Evolutionary conservation across 228 moss, liverwort and hornwort genomes (phyloP).

Genomic region (Sphagnum magellanicum): DNA sequence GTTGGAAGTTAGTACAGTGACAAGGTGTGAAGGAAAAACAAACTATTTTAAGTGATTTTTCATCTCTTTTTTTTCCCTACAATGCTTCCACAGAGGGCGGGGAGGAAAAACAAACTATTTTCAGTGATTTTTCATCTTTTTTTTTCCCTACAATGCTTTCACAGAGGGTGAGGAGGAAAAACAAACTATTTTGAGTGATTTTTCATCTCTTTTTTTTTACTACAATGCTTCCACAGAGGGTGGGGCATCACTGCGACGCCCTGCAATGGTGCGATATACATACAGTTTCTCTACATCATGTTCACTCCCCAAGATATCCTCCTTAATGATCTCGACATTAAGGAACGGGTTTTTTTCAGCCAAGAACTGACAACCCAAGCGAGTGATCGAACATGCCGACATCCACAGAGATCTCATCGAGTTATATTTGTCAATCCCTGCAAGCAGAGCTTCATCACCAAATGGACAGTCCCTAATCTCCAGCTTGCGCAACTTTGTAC

Average conservation of each 20-base stretch:
- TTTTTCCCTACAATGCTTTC: conserved; percentile 47
- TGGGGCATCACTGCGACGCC: conserved; percentile 70
- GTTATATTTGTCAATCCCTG: conserved; percentile 70
- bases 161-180: conserved; percentile 46
- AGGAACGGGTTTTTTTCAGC: conserved; percentile 53
- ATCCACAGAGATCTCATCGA: conserved; percentile 89
- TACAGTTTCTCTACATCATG: conserved; percentile 59
- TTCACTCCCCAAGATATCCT: conserved; percentile 17
- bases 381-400: conserved; percentile 65
- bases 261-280: conserved; percentile 74
- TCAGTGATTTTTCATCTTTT: no score
- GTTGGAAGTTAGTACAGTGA: no score
- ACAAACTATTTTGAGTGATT: no score
- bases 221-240: conserved; percentile 59
- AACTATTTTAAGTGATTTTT: no score
- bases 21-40: no score
- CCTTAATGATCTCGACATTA: conserved; percentile 77
- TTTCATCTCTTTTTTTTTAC: conserved; percentile 13
- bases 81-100: no score
- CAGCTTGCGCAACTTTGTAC: conserved; percentile 68
- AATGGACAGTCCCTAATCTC: conserved; percentile 88
- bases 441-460: conserved; percentile 71
- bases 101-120: no score
- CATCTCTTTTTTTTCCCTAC: no score
- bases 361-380: conserved; percentile 73